A percentile compares a stretch with the other conserved stretches of the same genome.
Conservation (phyloP, 768 basidiomycete species). For the Paxillus involutus region DNA sequence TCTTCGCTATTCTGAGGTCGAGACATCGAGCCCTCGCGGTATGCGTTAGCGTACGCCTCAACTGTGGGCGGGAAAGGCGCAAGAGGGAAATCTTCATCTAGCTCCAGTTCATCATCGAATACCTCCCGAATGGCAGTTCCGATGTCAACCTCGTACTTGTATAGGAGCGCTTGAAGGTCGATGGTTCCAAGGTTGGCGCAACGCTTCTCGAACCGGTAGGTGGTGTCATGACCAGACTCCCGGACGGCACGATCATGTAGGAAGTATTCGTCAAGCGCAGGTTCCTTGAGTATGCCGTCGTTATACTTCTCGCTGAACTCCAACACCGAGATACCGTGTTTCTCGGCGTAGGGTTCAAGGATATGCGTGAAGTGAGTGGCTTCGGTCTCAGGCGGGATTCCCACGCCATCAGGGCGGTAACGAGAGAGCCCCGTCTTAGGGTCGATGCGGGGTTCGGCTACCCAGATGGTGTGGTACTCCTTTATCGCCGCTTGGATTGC, state of each 20-base stretch:
- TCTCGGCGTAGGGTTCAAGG: conserved; percentile 90
- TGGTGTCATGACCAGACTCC: conserved; percentile 95
- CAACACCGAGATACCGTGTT: conserved; percentile 88
- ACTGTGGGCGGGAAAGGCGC: conserved; percentile 88
- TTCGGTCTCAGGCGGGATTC: conserved; percentile 98
- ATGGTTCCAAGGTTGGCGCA: conserved; percentile 97
- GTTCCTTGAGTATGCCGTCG: conserved; percentile 77
- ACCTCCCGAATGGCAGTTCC: conserved; percentile 96
- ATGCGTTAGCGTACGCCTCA: conserved; percentile 63
- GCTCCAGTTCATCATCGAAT: conserved; percentile 87
- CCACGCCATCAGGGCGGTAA: conserved; percentile 89
- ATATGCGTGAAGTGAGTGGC: conserved; percentile 98
- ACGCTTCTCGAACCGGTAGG: conserved; percentile 96
- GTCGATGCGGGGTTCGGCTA: conserved; percentile 91
- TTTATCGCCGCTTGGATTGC: conserved; percentile 98
- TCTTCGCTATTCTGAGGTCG: conserved; percentile 76
- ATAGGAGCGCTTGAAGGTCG: conserved; percentile 91
- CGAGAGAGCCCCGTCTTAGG: conserved; percentile 92
- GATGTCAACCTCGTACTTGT: conserved; percentile 99
- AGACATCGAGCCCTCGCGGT: conserved; percentile 56
- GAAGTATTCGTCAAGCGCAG: conserved; percentile 94
- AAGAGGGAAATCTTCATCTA: conserved; percentile 90
- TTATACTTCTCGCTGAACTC: conserved; percentile 99
- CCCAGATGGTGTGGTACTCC: conserved; percentile 98
- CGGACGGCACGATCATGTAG: conserved; percentile 94